Evolutionary conservation across 805 yeast species (phyloP).

Genomic region (Metschnikowia santaceciliae): DNA sequence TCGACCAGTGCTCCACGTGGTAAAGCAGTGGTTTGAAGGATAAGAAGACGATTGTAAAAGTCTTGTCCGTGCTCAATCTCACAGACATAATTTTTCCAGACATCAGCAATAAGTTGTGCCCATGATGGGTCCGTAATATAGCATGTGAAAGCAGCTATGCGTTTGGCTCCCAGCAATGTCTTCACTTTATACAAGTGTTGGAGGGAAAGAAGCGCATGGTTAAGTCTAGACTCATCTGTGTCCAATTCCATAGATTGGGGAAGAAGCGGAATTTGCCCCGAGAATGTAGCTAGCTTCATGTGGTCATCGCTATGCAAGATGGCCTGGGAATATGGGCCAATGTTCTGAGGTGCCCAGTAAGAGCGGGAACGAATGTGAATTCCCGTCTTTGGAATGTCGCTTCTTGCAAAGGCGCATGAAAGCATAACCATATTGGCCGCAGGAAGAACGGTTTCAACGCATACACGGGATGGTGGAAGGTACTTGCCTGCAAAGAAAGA

Average conservation of each 20-base stretch:
- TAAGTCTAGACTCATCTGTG: conserved; percentile 1
- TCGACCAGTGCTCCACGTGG: conserved; percentile 68
- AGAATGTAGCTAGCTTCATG: conserved; percentile 54
- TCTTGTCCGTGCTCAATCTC: conserved; percentile 17
- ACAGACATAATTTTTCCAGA: conserved; percentile 45
- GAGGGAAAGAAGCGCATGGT: conserved; percentile 53
- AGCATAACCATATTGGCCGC: conserved; percentile 42
- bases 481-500: conserved; percentile 51
- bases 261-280: conserved; percentile 88
- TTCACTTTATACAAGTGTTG: conserved; percentile 72
- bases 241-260: conserved; percentile 64
- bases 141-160: conserved; percentile 50
- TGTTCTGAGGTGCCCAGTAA: conserved; percentile 98
- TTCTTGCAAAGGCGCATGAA: conserved; percentile 51
- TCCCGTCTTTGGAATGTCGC: conserved; percentile 47
- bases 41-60: conserved; percentile 32
- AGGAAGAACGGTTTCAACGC: conserved; percentile 62
- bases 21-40: conserved; percentile 52
- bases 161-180: conserved; percentile 44
- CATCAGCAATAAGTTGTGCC: conserved; percentile 28
- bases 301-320: conserved; percentile 39
- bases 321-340: conserved; percentile 95
- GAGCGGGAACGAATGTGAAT: conserved; percentile 90
- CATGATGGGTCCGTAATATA: conserved; percentile 41
- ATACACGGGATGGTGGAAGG: conserved; percentile 83